These are phyloP conservation scores for Aspergillus wentii DNA, from an alignment of 495 filamentous ascomycete genomes.

Conservation along the genomic window DNA sequence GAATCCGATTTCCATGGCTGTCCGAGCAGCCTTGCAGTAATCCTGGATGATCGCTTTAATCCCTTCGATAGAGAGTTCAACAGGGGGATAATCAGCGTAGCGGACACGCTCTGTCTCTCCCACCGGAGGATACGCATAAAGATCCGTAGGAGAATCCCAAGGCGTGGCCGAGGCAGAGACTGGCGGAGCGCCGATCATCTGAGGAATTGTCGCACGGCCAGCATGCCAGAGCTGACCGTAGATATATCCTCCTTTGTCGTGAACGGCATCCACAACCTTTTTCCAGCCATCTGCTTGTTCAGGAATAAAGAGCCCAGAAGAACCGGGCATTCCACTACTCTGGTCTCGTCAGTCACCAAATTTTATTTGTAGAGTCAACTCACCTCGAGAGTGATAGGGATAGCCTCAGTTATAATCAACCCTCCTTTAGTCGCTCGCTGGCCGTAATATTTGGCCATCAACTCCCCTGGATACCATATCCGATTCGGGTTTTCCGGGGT, in stretches of 20 bases:
- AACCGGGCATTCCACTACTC: conserved; percentile 42
- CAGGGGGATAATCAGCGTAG: too few species aligned
- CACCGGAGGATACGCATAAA: too few species aligned
- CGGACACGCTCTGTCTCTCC: too few species aligned
- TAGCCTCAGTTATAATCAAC: conserved; percentile 51
- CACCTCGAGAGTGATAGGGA: conserved; percentile 43
- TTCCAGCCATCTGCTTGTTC: conserved; percentile 47
- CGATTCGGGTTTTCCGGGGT: conserved; percentile 42
- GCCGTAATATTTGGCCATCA: conserved; percentile 48
- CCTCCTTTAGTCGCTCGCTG: conserved; percentile 50
- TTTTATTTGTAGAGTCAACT: background rate
- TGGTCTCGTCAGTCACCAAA: conserved; percentile 3
- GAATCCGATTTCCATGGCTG: too few species aligned
- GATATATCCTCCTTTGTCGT: too few species aligned
- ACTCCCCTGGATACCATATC: conserved; percentile 39
- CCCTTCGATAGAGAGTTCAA: too few species aligned
- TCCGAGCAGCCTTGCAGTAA: too few species aligned
- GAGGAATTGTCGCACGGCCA: too few species aligned
- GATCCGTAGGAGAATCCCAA: too few species aligned
- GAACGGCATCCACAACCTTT: too few species aligned
- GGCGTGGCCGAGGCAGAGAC: conserved; percentile 2
- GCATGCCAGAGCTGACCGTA: too few species aligned
- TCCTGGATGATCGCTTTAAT: too few species aligned
- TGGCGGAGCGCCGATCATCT: conserved; percentile 3
- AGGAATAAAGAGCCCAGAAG: conserved; percentile 44